Percentiles rank a stretch among this genome's conserved stretches.
Evolutionary conservation across 306 rosid genomes (phyloP).

Genomic region (Malus asiatica): DNA sequence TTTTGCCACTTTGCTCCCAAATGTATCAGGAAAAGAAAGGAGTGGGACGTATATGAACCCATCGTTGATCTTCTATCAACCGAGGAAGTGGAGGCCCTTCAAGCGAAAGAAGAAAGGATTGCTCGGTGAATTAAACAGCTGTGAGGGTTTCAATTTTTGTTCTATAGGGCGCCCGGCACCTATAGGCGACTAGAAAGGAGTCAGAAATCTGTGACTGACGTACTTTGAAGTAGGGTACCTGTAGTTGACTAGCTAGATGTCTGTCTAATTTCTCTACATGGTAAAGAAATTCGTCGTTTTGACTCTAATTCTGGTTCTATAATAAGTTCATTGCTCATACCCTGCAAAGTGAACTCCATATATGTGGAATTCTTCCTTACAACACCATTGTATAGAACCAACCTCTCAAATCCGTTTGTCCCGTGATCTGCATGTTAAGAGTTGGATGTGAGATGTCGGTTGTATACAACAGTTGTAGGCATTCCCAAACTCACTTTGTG

Average conservation of each 20-base stretch:
- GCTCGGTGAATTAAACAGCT: constrained; percentile 29
- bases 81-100: constrained; percentile 91
- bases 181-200: neutral
- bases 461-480: neutral
- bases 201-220: neutral
- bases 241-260: neutral
- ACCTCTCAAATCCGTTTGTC: neutral
- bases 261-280: neutral
- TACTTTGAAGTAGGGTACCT: neutral
- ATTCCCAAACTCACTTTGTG: too few species aligned
- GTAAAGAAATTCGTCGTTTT: neutral
- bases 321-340: neutral
- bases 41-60: constrained; percentile 88
- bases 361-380: neutral
- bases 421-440: neutral
- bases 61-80: constrained; percentile 86
- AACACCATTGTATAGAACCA: neutral
- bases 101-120: constrained; percentile 85
- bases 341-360: neutral
- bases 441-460: neutral
- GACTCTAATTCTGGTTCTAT: neutral
- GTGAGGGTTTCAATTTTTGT: neutral
- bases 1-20: constrained; percentile 19
- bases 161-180: neutral
- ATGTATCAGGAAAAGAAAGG: constrained; percentile 89